Percentiles rank a stretch among this genome's conserved stretches.
phyloP scores from a whole-genome alignment of 352 stramenopile genomes.

The Phytophthora cryptogea region DNA sequence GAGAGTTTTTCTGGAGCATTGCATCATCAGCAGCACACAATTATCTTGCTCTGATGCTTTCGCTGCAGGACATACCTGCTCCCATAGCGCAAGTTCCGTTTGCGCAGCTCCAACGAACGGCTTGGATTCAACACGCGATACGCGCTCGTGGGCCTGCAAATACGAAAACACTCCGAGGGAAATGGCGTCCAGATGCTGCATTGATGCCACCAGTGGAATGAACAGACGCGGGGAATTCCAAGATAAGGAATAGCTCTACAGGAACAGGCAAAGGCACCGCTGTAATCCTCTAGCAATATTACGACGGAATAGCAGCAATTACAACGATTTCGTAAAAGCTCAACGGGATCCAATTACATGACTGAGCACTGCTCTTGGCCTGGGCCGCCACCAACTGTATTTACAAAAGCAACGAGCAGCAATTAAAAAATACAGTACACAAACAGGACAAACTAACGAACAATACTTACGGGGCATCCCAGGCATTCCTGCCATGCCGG shows the following conservation, averaged over 20 bases:
- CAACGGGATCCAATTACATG: constrained; percentile 49
- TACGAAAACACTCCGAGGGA: constrained; percentile 79
- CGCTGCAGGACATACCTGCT: constrained; percentile 44
- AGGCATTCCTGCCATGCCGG: constrained; percentile 83
- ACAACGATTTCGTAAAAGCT: constrained; percentile 22
- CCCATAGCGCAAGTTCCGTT: constrained; percentile 66
- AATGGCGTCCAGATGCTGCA: constrained; percentile 54
- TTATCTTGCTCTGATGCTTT: background rate
- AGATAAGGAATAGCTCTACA: constrained; percentile 14
- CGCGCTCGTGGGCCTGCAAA: constrained; percentile 56
- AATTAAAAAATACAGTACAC: constrained; percentile 4
- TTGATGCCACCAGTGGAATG: constrained; percentile 10
- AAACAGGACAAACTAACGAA: background rate
- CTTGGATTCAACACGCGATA: constrained; percentile 62
- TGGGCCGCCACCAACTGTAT: constrained; percentile 50
- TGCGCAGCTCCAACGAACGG: constrained; percentile 46
- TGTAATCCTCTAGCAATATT: constrained; percentile 36
- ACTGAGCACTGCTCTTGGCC: constrained; percentile 78
- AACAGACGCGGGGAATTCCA: constrained; percentile 23
- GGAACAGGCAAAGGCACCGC: constrained; percentile 1
- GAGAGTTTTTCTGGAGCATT: constrained; percentile 54
- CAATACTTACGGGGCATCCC: constrained; percentile 69
- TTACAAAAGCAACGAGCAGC: constrained; percentile 5
- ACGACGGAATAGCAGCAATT: constrained; percentile 23
- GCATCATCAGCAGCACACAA: background rate